Evolutionary conservation across 306 rosid genomes (phyloP).

Genomic region (Myrica gale): DNA sequence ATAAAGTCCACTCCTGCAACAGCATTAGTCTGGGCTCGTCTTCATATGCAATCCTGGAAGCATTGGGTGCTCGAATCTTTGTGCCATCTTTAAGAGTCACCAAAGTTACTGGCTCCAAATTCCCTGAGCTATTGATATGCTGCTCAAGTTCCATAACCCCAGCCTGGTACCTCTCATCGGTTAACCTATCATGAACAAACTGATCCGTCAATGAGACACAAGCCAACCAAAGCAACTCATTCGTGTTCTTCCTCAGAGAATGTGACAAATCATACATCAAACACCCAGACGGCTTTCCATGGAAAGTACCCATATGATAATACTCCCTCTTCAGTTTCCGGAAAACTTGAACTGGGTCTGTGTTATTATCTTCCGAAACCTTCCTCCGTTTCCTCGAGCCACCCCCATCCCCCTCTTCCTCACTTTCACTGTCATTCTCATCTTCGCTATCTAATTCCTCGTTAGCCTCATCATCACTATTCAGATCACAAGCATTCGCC

Average conservation of each 20-base stretch:
- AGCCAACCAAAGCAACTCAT: conserved; percentile 84
- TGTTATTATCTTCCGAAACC: conserved; percentile 39
- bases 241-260: conserved; percentile 74
- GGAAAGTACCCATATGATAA: conserved; percentile 80
- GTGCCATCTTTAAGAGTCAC: conserved; percentile 88
- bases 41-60: conserved; percentile 67
- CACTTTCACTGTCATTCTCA: conserved; percentile 53
- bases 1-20: conserved; percentile 86
- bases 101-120: conserved; percentile 66
- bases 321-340: conserved; percentile 64
- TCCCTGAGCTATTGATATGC: conserved; percentile 77
- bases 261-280: conserved; percentile 90
- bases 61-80: conserved; percentile 67
- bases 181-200: conserved; percentile 81
- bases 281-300: conserved; percentile 94
- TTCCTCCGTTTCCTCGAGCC: conserved; percentile 55
- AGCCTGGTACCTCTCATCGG: conserved; percentile 83
- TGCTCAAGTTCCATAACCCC: conserved; percentile 97
- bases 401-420: conserved; percentile 29
- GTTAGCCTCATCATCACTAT: conserved; percentile 49
- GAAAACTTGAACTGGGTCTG: conserved; percentile 57
- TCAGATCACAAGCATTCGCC: conserved; percentile 62
- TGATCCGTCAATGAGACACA: conserved; percentile 90
- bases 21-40: conserved; percentile 94
- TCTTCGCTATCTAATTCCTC: conserved; percentile 46